Evolutionary conservation across 2,329 filamentous ascomycete species (phyloP).

Genomic region (Exophiala bonariae): DNA sequence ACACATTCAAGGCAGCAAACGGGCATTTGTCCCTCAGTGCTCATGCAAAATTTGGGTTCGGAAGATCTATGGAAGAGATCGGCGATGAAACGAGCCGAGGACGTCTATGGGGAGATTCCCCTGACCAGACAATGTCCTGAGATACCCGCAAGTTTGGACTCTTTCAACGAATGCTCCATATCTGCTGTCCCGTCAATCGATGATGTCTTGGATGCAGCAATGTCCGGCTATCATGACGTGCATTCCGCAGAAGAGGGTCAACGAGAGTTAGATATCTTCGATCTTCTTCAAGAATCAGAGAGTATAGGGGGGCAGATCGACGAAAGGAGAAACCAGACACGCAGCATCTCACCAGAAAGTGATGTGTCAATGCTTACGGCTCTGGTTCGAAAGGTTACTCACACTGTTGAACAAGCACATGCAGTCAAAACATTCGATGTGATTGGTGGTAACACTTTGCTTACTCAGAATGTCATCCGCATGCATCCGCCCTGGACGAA

Average conservation of each 20-base stretch:
- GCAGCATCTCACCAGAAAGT: slow-evolving; percentile 16
- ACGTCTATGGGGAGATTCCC: too few species aligned
- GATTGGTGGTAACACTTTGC: slow-evolving; percentile 17
- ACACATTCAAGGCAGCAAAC: too few species aligned
- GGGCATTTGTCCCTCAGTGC: too few species aligned
- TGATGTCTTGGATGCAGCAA: not conserved
- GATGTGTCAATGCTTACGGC: slow-evolving; percentile 23
- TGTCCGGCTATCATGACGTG: slow-evolving; percentile 1
- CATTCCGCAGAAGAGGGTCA: slow-evolving; percentile 1
- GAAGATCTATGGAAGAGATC: not conserved
- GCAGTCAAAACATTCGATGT: slow-evolving; percentile 4
- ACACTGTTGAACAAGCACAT: slow-evolving; percentile 9
- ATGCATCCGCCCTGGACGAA: slow-evolving; percentile 24
- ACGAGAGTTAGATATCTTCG: not conserved
- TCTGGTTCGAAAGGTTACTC: not conserved
- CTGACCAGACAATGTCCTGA: too few species aligned
- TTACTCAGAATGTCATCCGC: slow-evolving; percentile 25
- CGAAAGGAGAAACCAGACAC: slow-evolving; percentile 11
- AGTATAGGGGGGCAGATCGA: not conserved
- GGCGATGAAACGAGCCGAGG: too few species aligned
- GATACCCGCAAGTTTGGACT: too few species aligned
- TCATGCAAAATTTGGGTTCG: too few species aligned
- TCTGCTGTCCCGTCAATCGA: slow-evolving; percentile 7
- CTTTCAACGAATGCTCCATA: not conserved
- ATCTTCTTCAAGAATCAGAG: not conserved